These are phyloP conservation scores for Cavenderia fasciculata DNA, from an alignment of 78 protist species.

Conservation along the genomic window DNA sequence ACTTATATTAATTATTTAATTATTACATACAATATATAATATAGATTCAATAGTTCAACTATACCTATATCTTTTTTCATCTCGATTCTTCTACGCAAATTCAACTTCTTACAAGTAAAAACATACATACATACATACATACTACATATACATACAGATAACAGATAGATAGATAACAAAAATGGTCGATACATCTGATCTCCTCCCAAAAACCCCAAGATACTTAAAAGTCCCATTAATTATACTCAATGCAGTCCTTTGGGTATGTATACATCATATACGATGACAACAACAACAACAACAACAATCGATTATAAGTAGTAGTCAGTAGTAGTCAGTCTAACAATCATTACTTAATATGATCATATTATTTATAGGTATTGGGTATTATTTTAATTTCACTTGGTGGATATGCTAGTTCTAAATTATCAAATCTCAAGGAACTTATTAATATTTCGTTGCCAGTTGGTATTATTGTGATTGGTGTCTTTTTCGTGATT, in stretches of 20 bases:
- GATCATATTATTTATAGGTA: background rate
- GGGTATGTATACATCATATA: constrained; percentile 32
- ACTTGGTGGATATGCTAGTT: constrained; percentile 17
- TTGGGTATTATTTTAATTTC: constrained; percentile 45
- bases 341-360: background rate
- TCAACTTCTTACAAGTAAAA: no score
- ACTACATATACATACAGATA: background rate
- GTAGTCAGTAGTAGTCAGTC: background rate
- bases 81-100: no score
- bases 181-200: constrained; percentile 74
- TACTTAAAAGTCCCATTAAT: constrained; percentile 64
- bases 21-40: no score
- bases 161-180: background rate
- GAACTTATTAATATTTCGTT: constrained; percentile 5
- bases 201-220: constrained; percentile 66
- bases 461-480: constrained; percentile 42
- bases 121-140: no score
- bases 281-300: background rate
- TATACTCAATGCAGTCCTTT: constrained; percentile 44
- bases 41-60: no score
- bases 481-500: constrained; percentile 58
- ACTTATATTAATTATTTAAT: no score
- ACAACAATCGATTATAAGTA: background rate
- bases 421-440: constrained; percentile 5
- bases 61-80: no score